These are phyloP conservation scores for Pseudevernia furfuracea DNA, from an alignment of 495 filamentous ascomycete species.

Conservation along the genomic window DNA sequence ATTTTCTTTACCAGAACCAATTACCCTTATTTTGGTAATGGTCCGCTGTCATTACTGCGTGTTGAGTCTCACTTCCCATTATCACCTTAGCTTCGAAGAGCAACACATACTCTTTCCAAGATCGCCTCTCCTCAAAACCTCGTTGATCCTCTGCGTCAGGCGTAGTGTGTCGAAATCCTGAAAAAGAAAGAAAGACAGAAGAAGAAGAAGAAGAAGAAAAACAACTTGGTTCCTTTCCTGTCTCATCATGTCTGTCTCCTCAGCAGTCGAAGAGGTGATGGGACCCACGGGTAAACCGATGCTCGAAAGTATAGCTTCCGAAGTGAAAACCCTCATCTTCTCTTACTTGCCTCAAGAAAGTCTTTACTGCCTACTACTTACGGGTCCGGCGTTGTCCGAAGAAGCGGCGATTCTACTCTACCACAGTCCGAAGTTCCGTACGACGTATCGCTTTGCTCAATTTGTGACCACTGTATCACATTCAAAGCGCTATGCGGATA, in stretches of 20 bases:
- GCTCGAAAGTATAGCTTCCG: slow-evolving; percentile 29
- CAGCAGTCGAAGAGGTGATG: background rate
- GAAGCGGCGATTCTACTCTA: slow-evolving; percentile 29
- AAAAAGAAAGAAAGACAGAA: too few species aligned
- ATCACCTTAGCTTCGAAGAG: background rate
- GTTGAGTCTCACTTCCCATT: background rate
- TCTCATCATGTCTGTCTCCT: background rate
- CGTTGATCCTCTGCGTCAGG: background rate
- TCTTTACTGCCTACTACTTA: slow-evolving; percentile 27
- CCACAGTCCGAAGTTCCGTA: slow-evolving; percentile 27
- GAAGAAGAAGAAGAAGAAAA: too few species aligned
- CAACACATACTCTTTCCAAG: background rate
- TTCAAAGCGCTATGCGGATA: slow-evolving; percentile 26
- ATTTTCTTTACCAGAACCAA: too few species aligned
- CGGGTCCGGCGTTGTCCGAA: slow-evolving; percentile 26
- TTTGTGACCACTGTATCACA: slow-evolving; percentile 32
- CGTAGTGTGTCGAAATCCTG: background rate
- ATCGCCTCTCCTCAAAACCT: background rate
- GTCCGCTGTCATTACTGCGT: background rate
- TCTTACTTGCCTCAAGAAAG: slow-evolving; percentile 23
- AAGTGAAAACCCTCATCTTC: slow-evolving; percentile 25
- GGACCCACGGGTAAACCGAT: slow-evolving; percentile 25
- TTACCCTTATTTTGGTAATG: background rate
- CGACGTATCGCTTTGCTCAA: slow-evolving; percentile 37
- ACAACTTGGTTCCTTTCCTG: background rate